Evolutionary conservation across 1,284 basidiomycete genomes (phyloP).

Genomic region (Ganoderma lingzhi): DNA sequence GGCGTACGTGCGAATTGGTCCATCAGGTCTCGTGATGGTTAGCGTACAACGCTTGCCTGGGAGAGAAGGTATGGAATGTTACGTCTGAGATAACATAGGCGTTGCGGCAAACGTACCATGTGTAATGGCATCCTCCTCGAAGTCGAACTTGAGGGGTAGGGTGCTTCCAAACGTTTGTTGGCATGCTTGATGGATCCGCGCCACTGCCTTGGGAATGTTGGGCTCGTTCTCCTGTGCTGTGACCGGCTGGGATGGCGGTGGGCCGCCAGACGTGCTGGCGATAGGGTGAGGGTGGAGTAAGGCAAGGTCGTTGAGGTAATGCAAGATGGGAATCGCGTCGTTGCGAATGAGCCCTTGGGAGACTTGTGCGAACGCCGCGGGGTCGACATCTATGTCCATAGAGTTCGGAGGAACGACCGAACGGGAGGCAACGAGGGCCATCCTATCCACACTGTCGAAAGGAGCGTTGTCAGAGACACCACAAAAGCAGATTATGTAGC

Average conservation of each 20-base stretch:
- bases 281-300: not conserved
- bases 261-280: not conserved
- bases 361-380: constrained; percentile 1
- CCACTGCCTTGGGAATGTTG: constrained; percentile 22
- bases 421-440: constrained; percentile 5
- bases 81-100: not conserved
- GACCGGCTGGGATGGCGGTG: not conserved
- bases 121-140: constrained; percentile 46
- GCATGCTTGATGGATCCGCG: constrained; percentile 52
- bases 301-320: constrained; percentile 9
- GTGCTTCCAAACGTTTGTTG: constrained; percentile 49
- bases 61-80: constrained; percentile 3
- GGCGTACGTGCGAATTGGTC: constrained; percentile 56
- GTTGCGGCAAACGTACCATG: constrained; percentile 40
- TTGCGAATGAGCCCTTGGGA: not conserved
- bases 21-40: constrained; percentile 63
- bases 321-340: not conserved
- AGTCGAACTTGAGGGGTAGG: constrained; percentile 53
- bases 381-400: not conserved
- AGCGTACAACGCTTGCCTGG: constrained; percentile 65
- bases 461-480: not conserved
- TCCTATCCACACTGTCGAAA: not conserved
- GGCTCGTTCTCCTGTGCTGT: not conserved
- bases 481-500: not conserved
- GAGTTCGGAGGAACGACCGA: not conserved